phyloP scores from a whole-genome alignment of 768 basidiomycete genomes.

The Termitomyces sp. region DNA sequence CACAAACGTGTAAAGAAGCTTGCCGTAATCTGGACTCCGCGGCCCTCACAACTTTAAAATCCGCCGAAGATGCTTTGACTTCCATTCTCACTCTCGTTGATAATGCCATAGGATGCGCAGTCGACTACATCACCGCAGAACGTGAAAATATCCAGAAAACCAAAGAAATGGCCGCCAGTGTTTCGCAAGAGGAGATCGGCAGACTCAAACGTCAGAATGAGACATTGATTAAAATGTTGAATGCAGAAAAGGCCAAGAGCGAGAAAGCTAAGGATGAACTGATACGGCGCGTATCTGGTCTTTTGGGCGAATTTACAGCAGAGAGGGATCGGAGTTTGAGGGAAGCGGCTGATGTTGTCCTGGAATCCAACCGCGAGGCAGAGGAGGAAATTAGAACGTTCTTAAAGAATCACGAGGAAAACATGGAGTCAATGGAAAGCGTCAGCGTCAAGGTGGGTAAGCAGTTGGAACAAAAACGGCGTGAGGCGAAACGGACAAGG shows the following conservation, averaged over 20 bases:
- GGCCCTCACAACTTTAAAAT: conserved; percentile 40
- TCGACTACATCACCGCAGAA: conserved; percentile 54
- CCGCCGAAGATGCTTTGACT: conserved; percentile 57
- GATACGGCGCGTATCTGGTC: conserved; percentile 66
- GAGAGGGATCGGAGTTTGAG: conserved; percentile 66
- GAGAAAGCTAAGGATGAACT: conserved; percentile 70
- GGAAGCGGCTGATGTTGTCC: conserved; percentile 50
- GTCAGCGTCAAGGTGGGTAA: conserved; percentile 39
- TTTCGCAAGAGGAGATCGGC: conserved; percentile 49
- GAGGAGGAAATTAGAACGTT: conserved; percentile 49
- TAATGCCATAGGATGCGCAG: conserved; percentile 52
- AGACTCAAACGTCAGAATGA: conserved; percentile 72
- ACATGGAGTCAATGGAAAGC: conserved; percentile 37
- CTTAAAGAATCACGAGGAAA: conserved; percentile 42
- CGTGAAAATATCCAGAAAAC: conserved; percentile 46
- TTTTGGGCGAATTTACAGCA: conserved; percentile 68
- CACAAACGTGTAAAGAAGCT: conserved; percentile 41
- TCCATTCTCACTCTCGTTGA: conserved; percentile 60
- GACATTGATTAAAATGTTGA: conserved; percentile 55
- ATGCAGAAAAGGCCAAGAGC: conserved; percentile 62
- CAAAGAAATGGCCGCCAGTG: conserved; percentile 42
- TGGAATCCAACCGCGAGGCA: conserved; percentile 52
- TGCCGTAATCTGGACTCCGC: conserved; percentile 43
- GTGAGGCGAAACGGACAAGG: conserved; percentile 49
- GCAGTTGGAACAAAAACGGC: conserved; percentile 40